Conservation (phyloP, 148 eudicot genomes). For the Vaccinium macrocarpon region DNA sequence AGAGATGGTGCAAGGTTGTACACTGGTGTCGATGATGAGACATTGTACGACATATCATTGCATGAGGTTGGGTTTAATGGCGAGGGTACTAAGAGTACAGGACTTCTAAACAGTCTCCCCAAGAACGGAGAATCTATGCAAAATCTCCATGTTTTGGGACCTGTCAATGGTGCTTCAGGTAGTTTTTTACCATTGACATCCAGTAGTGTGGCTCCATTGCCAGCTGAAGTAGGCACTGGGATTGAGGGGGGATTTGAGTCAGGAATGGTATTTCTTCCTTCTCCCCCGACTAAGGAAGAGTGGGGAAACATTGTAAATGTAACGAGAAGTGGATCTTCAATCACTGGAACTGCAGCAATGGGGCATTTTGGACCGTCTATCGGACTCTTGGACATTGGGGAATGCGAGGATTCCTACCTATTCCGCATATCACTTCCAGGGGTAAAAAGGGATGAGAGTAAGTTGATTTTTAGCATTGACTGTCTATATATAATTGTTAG, state of each 20-base stretch:
- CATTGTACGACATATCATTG: slow-evolving; percentile 22
- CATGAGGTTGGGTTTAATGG: slow-evolving; percentile 20
- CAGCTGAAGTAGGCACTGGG: slow-evolving; percentile 22
- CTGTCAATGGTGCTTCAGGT: not conserved
- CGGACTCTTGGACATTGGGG: slow-evolving; percentile 74
- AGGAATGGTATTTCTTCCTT: slow-evolving; percentile 66
- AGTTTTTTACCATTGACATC: slow-evolving; percentile 21
- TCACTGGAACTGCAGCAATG: slow-evolving; percentile 78
- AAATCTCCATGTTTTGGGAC: slow-evolving; percentile 5
- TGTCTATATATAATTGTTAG: not conserved
- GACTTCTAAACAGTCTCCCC: slow-evolving; percentile 21
- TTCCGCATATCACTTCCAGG: slow-evolving; percentile 97
- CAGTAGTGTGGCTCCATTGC: slow-evolving; percentile 22
- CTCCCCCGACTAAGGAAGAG: slow-evolving; percentile 53
- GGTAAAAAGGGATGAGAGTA: slow-evolving; percentile 83
- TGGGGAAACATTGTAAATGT: slow-evolving; percentile 42
- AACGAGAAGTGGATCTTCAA: slow-evolving; percentile 49
- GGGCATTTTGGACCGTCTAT: slow-evolving; percentile 64
- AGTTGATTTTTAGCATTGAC: slow-evolving; percentile 29
- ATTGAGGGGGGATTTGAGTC: slow-evolving; percentile 37
- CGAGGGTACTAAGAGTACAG: slow-evolving; percentile 22
- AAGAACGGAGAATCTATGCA: slow-evolving; percentile 8
- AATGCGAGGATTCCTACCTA: slow-evolving; percentile 68
- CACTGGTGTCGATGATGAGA: slow-evolving; percentile 19
- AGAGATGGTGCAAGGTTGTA: slow-evolving; percentile 31